phyloP scores from a whole-genome alignment of 495 filamentous ascomycete species.

The Tricharina praecox region DNA sequence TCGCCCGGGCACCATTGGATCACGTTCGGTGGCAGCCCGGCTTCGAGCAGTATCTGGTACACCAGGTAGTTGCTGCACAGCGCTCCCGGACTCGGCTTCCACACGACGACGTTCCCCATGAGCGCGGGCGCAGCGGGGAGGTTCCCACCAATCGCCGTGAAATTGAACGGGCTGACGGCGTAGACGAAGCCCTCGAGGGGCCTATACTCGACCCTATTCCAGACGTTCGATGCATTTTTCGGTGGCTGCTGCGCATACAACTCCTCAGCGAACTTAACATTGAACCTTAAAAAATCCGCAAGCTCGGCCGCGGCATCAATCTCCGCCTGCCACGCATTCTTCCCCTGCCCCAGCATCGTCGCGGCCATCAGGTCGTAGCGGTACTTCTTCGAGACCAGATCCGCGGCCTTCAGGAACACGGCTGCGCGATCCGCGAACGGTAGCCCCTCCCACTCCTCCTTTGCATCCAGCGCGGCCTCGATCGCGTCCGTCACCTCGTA shows the following conservation, averaged over 20 bases:
- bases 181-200: constrained; percentile 80
- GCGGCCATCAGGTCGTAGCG: constrained; percentile 83
- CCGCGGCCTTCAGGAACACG: constrained; percentile 83
- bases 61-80: constrained; percentile 58
- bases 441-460: constrained; percentile 60
- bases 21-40: constrained; percentile 61
- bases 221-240: constrained; percentile 59
- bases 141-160: constrained; percentile 72
- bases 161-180: constrained; percentile 75
- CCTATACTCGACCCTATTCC: constrained; percentile 71
- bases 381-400: constrained; percentile 76
- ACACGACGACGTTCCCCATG: constrained; percentile 73
- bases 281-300: constrained; percentile 79
- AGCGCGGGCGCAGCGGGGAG: constrained; percentile 55
- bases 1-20: constrained; percentile 73
- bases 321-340: constrained; percentile 93
- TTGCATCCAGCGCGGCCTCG: constrained; percentile 60
- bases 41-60: constrained; percentile 74
- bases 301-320: constrained; percentile 89
- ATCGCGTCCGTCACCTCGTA: constrained; percentile 61
- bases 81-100: constrained; percentile 71
- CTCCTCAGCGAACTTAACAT: constrained; percentile 75
- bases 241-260: constrained; percentile 67
- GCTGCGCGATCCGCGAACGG: constrained; percentile 84
- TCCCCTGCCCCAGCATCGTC: constrained; percentile 87